Percentiles rank a stretch among this genome's conserved stretches.
Evolutionary conservation across 2,329 filamentous ascomycete genomes (phyloP).

Genomic region (Neospermospora avenae): DNA sequence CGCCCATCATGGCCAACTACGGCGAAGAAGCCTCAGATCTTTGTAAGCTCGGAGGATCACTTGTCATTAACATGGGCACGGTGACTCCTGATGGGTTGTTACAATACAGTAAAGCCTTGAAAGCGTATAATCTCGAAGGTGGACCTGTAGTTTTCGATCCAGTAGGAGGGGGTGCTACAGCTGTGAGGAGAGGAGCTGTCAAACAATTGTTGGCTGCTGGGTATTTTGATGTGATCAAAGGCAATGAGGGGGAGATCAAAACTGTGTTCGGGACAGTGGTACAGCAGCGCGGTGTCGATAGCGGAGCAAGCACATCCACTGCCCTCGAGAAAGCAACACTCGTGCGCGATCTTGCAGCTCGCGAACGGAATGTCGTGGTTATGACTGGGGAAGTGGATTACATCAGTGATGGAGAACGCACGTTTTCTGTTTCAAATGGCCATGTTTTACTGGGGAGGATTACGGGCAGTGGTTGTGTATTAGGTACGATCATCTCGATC

Average conservation of each 20-base stretch:
- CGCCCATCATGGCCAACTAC: conserved; percentile 92
- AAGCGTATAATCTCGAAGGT: conserved; percentile 74
- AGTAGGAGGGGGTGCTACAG: conserved; percentile 83
- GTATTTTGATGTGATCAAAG: conserved; percentile 87
- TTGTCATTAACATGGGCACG: conserved; percentile 95
- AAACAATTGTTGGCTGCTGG: conserved; percentile 67
- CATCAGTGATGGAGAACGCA: conserved; percentile 68
- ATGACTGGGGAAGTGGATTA: conserved; percentile 80
- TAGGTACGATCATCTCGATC: conserved; percentile 78
- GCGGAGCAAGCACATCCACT: conserved; percentile 53
- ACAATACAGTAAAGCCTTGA: conserved; percentile 71
- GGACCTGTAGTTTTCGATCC: conserved; percentile 83
- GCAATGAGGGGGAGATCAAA: conserved; percentile 85
- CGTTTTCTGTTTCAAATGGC: conserved; percentile 71
- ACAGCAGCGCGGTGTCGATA: conserved; percentile 84
- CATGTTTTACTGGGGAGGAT: conserved; percentile 67
- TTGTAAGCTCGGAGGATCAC: conserved; percentile 68
- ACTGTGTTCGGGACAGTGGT: conserved; percentile 59
- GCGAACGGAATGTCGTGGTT: conserved; percentile 70
- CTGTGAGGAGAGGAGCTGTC: conserved; percentile 67
- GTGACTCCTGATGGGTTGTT: conserved; percentile 70
- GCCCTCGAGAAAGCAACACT: conserved; percentile 56
- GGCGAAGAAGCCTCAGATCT: conserved; percentile 79
- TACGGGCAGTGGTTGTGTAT: conserved; percentile 79
- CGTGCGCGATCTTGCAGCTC: conserved; percentile 62